Evolutionary conservation across 192 early-diverging fungal species (phyloP).

Genomic region (Phycomyces blakesleeanus): DNA sequence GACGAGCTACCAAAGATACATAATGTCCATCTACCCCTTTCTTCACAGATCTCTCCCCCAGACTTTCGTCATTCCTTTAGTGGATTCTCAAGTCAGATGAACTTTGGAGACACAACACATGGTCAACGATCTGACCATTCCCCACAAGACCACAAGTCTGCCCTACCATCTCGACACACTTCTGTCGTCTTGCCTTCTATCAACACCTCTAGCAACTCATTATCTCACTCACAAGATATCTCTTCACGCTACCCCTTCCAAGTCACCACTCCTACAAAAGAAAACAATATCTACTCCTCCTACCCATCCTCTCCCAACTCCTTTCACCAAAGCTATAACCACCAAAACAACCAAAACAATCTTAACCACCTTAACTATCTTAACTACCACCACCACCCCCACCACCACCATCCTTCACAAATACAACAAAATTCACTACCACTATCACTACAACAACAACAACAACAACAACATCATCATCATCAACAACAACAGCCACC

Average conservation of each 20-base stretch:
- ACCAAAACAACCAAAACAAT: too few relatives aligned
- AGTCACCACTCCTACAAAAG: constrained; percentile 6
- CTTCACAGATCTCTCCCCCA: not conserved
- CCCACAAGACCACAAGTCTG: not conserved
- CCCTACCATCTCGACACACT: constrained; percentile 7
- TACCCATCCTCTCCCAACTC: constrained; percentile 8
- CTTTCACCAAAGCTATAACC: too few relatives aligned
- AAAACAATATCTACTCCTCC: not conserved
- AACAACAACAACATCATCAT: too few relatives aligned
- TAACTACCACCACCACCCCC: too few relatives aligned
- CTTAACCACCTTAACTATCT: too few relatives aligned
- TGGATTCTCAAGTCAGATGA: not conserved
- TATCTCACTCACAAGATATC: constrained; percentile 9
- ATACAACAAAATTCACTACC: too few relatives aligned
- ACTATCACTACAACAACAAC: too few relatives aligned
- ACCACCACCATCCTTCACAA: too few relatives aligned
- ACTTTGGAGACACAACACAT: not conserved
- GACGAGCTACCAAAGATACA: not conserved
- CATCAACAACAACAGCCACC: too few relatives aligned
- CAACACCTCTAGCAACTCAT: constrained; percentile 4
- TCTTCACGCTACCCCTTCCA: constrained; percentile 5
- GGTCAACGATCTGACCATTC: not conserved
- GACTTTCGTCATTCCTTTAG: constrained; percentile 10
- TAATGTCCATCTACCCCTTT: not conserved
- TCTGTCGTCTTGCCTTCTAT: constrained; percentile 14